These are phyloP conservation scores for Backusella australiensis DNA, from an alignment of 192 early-diverging fungal species.

Conservation along the genomic window DNA sequence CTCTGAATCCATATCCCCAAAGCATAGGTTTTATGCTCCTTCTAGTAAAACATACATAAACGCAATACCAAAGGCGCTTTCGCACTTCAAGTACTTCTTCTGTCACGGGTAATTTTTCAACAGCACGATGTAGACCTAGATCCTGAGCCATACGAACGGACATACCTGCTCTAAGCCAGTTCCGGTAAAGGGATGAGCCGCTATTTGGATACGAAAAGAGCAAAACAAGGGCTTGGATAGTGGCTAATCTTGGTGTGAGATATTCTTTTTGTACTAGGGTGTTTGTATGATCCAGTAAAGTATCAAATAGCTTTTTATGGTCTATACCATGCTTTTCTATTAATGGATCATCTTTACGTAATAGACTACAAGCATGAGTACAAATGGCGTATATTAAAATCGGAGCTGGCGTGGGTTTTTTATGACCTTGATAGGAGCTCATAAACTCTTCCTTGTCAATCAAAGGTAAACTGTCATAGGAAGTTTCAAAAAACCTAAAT, in stretches of 20 bases:
- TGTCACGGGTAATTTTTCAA: constrained; percentile 40
- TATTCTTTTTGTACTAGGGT: constrained; percentile 57
- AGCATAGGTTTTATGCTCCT: no score
- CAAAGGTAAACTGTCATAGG: constrained; percentile 20
- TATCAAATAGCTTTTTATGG: constrained; percentile 14
- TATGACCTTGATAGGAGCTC: constrained; percentile 5
- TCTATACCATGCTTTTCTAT: background rate
- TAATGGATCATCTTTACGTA: constrained; percentile 11
- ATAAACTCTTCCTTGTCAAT: constrained; percentile 22
- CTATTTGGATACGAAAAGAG: constrained; percentile 51
- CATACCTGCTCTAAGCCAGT: constrained; percentile 37
- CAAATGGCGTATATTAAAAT: constrained; percentile 24
- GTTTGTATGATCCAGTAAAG: constrained; percentile 14
- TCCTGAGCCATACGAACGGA: constrained; percentile 78
- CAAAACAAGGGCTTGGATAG: constrained; percentile 61
- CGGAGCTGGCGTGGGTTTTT: background rate
- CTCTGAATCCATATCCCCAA: no score
- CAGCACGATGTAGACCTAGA: constrained; percentile 70
- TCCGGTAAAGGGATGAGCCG: constrained; percentile 10
- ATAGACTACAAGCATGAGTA: constrained; percentile 10
- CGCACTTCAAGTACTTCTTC: constrained; percentile 52
- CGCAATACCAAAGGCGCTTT: constrained; percentile 70
- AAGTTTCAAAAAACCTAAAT: constrained; percentile 21
- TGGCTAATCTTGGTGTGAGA: constrained; percentile 47
- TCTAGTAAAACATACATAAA: constrained; percentile 27